phyloP scores from a whole-genome alignment of 1,284 basidiomycete genomes.

The Rugosomyces carneus region DNA sequence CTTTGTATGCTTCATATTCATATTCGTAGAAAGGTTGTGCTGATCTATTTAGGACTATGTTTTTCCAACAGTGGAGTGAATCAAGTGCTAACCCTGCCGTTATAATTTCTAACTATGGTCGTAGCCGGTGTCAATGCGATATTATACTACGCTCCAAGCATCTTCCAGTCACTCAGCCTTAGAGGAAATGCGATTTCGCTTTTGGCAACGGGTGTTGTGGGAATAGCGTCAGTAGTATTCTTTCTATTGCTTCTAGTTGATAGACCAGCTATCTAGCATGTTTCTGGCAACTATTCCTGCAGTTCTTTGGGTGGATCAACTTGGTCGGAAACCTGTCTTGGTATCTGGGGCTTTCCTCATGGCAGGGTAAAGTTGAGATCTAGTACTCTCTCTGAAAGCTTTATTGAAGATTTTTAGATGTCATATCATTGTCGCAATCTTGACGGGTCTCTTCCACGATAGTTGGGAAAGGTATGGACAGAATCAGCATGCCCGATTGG shows the following conservation, averaged over 20 bases:
- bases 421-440: slow-evolving; percentile 57
- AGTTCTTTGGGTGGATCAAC: slow-evolving; percentile 65
- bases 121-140: too few relatives aligned
- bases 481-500: neutral
- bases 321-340: slow-evolving; percentile 65
- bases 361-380: slow-evolving; percentile 36
- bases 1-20: too few relatives aligned
- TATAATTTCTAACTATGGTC: too few relatives aligned
- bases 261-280: slow-evolving; percentile 53
- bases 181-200: slow-evolving; percentile 15
- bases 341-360: slow-evolving; percentile 68
- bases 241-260: slow-evolving; percentile 15
- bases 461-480: slow-evolving; percentile 41
- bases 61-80: slow-evolving; percentile 18
- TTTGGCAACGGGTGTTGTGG: slow-evolving; percentile 16
- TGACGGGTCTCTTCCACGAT: slow-evolving; percentile 49
- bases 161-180: slow-evolving; percentile 16
- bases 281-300: slow-evolving; percentile 71
- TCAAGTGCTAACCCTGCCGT: too few relatives aligned
- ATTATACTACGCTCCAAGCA: slow-evolving; percentile 17
- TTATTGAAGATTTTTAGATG: slow-evolving; percentile 33
- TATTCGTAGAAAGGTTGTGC: slow-evolving; percentile 15
- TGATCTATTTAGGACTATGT: slow-evolving; percentile 16
- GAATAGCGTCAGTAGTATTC: slow-evolving; percentile 16
- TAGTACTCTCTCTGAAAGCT: neutral